phyloP scores from a whole-genome alignment of 169 alveolate species.

The Plasmodium gallinaceum region DNA sequence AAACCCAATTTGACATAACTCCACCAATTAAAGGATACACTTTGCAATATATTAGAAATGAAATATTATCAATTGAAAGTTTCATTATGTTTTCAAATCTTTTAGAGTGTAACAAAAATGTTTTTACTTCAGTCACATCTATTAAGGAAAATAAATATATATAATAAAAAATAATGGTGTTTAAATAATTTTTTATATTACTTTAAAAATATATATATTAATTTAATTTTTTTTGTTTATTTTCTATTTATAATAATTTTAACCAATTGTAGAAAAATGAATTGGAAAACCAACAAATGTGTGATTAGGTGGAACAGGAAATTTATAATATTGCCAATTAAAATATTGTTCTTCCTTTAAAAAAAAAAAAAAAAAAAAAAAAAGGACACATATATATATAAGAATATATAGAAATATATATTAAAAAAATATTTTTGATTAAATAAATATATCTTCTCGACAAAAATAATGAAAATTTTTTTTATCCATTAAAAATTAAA shows the following conservation, averaged over 20 bases:
- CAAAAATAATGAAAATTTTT: background rate
- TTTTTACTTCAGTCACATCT: slow-evolving; percentile 87
- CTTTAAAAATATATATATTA: background rate
- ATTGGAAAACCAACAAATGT: slow-evolving; percentile 92
- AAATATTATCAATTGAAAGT: slow-evolving; percentile 84
- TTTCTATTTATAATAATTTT: background rate
- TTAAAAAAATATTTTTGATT: no score
- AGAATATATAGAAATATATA: background rate
- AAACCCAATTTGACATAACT: slow-evolving; percentile 86
- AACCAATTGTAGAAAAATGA: slow-evolving; percentile 85
- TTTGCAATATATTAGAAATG: slow-evolving; percentile 81
- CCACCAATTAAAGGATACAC: slow-evolving; percentile 86
- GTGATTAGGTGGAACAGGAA: slow-evolving; percentile 88
- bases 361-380: background rate
- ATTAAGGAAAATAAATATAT: slow-evolving; percentile 14
- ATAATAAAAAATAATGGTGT: background rate
- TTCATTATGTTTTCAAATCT: slow-evolving; percentile 86
- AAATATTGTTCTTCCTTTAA: slow-evolving; percentile 87
- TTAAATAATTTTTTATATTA: background rate
- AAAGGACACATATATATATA: background rate
- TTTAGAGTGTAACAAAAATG: slow-evolving; percentile 81
- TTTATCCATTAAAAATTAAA: background rate
- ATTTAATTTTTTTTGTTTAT: background rate
- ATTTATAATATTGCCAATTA: slow-evolving; percentile 86
- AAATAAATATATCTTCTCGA: no score